Conservation (phyloP, 352 stramenopile genomes). For the Aphanomyces astaci region DNA sequence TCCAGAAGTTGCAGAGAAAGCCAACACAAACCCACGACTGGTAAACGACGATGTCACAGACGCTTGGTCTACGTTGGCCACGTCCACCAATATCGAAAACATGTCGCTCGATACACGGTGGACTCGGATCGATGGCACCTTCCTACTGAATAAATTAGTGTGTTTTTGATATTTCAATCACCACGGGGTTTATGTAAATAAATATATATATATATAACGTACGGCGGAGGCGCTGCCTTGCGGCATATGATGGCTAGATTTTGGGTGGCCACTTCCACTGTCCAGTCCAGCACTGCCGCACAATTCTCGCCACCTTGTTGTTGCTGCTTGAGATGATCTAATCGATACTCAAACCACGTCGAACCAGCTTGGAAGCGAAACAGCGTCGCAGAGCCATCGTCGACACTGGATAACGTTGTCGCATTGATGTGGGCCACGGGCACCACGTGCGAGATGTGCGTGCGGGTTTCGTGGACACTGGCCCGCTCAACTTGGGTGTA, state of each 20-base stretch:
- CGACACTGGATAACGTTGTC: background rate
- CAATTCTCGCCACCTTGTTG: background rate
- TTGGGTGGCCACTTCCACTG: background rate
- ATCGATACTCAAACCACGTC: slow-evolving; percentile 1
- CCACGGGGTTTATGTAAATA: too few relatives aligned
- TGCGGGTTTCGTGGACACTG: background rate
- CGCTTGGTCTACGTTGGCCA: background rate
- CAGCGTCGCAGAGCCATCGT: background rate
- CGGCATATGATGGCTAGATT: slow-evolving; percentile 14
- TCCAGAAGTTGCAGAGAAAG: background rate
- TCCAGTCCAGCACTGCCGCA: slow-evolving; percentile 1
- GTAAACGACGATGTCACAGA: background rate
- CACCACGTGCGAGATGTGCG: slow-evolving; percentile 12
- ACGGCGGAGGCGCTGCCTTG: background rate
- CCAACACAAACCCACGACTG: background rate
- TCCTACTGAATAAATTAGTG: background rate
- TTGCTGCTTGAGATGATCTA: background rate
- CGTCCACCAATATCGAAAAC: background rate
- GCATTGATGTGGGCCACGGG: background rate
- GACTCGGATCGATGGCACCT: background rate
- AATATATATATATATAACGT: background rate
- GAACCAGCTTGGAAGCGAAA: background rate
- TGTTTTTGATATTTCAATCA: too few relatives aligned
- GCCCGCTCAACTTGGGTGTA: background rate
- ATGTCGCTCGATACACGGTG: background rate